Evolutionary conservation across 768 basidiomycete species (phyloP), one percentile per base, ranked within the genome.

Genomic region (Boletus vinaceobasis): DNA sequence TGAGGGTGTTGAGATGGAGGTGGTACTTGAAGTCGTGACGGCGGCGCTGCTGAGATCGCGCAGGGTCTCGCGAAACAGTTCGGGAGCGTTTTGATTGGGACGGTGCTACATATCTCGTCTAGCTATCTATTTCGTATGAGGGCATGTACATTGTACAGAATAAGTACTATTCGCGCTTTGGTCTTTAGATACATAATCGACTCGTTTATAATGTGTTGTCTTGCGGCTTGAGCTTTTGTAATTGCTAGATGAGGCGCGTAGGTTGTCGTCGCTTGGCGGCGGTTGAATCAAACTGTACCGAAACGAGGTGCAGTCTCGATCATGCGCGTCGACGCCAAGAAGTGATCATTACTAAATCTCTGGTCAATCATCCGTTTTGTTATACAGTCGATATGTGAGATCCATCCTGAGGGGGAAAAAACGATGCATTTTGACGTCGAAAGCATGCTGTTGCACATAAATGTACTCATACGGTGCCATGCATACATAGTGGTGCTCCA

Each of bases 1-100:
- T 71, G 45, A 60, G 58, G 51, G 70, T 71, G 42, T 36, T 68
- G 35, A 57, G 68, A 38, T 69, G 68, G 68, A 50, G 63, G 27
- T 69, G 68, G 68, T 51, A 61, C 43, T 15, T 38, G 17, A 36
- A 14, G 23, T 14, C 33, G 6, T 60, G 56, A 54, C 29, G 7
- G 1, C 8, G 37, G 10, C 36, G 44, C 23, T 31, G 48, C 27
- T 21, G 35, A 43, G 56, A 57, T 35, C 31, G 29, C 6, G 9
- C 26, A 8, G 1, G 52, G 5, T 27, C 33, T 52, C 33, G 23
- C 32, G 10, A 10, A 31, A 17, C 4, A 2, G 11, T 7, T 21
- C 5, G 13, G 37, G n/a, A 8, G 15, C 11, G 21, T 33, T 58
- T 51, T 37, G 19, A 44, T 33, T n/a, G 38, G 37, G 17, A 39